Percentiles rank a stretch among this genome's conserved stretches.
Conservation (phyloP, 805 yeast genomes). For the Candida ficus region DNA sequence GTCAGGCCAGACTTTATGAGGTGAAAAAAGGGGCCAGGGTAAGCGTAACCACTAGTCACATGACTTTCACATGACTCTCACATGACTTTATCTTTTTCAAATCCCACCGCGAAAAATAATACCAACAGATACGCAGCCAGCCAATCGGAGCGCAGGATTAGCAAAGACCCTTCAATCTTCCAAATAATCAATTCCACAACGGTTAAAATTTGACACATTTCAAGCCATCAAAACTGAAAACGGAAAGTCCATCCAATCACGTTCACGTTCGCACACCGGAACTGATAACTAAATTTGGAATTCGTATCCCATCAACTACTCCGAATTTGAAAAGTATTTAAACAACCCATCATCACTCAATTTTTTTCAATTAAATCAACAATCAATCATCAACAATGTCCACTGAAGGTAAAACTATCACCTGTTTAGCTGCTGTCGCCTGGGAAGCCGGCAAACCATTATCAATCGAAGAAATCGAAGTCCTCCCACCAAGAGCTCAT, state of each 20-base stretch:
- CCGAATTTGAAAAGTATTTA: neutral
- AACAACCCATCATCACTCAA: neutral
- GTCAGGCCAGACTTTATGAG: no score
- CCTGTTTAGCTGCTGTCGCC: conserved; percentile 95
- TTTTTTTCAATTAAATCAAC: neutral
- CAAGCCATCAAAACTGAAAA: no score
- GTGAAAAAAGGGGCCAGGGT: no score
- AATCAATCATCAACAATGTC: conserved; percentile 5
- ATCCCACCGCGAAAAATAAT: no score
- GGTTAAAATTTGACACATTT: no score
- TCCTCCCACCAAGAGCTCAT: conserved; percentile 91
- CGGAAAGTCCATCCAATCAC: neutral
- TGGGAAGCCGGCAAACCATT: conserved; percentile 91
- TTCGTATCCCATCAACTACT: neutral
- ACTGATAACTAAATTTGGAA: neutral
- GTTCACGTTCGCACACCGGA: neutral
- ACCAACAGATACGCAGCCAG: no score
- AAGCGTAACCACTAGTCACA: no score
- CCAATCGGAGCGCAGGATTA: neutral
- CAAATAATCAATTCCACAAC: no score
- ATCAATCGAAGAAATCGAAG: conserved; percentile 80
- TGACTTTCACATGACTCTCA: no score
- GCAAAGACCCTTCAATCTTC: neutral
- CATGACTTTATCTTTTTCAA: neutral
- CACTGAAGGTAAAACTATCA: conserved; percentile 42